A percentile compares a stretch with the other conserved stretches of the same genome.
phyloP scores from a whole-genome alignment of 192 early-diverging fungal genomes.

The Kappamyces sp. region DNA sequence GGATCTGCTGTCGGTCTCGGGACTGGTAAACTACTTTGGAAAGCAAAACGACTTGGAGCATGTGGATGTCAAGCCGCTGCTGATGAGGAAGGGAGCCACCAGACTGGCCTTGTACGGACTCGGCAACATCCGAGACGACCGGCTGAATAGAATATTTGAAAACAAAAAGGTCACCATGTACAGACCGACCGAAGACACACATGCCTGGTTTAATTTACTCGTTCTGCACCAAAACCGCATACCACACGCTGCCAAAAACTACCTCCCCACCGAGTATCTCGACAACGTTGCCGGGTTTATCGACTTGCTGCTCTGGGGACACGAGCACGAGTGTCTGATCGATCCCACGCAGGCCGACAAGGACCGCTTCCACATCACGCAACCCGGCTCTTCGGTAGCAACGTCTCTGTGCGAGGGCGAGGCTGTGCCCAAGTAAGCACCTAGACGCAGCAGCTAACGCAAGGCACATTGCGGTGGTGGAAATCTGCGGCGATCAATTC shows the following conservation, averaged over 20 bases:
- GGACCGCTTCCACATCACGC: conserved; percentile 69
- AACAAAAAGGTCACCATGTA: conserved; percentile 66
- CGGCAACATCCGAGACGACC: conserved; percentile 88
- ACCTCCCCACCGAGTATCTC: conserved; percentile 84
- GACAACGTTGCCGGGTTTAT: conserved; percentile 53
- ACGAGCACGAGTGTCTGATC: conserved; percentile 92
- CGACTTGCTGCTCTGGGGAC: conserved; percentile 88
- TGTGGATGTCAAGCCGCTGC: conserved; percentile 70
- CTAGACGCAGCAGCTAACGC: conserved; percentile 23
- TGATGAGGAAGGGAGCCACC: conserved; percentile 72
- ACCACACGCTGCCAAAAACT: conserved; percentile 71
- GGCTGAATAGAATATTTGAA: conserved; percentile 72
- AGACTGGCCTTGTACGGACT: conserved; percentile 81
- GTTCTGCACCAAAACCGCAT: conserved; percentile 90
- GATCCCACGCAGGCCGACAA: conserved; percentile 64
- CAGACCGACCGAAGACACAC: conserved; percentile 56
- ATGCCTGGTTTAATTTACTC: conserved; percentile 85
- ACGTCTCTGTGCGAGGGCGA: conserved; percentile 85
- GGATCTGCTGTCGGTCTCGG: conserved; percentile 69
- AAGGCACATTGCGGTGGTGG: conserved; percentile 52
- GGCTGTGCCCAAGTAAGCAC: conserved; percentile 59
- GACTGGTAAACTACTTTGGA: conserved; percentile 94
- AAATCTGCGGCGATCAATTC: conserved; percentile 62
- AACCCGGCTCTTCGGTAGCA: conserved; percentile 89
- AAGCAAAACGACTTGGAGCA: conserved; percentile 63